Conservation (phyloP, 257 asterid species). For the Nicotiana otophora region DNA sequence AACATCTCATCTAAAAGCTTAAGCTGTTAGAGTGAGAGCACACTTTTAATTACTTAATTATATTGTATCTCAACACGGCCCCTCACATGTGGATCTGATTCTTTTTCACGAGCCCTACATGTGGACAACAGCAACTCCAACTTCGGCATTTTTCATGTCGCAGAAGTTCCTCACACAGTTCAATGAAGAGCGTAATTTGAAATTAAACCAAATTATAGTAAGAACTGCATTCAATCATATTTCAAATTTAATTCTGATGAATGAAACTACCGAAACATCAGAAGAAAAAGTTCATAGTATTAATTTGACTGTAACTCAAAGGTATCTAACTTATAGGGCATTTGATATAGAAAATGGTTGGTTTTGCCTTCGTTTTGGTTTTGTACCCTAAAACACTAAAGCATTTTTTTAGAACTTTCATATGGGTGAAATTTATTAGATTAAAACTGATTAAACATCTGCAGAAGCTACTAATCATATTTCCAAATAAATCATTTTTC, state of each 20-base stretch:
- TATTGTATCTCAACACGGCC: no score
- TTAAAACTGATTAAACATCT: not conserved
- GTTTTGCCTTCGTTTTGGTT: not conserved
- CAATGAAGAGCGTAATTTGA: no score
- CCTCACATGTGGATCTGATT: no score
- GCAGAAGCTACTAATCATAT: not conserved
- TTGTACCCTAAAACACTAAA: not conserved
- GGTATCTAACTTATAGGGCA: conserved; percentile 2
- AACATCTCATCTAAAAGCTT: no score
- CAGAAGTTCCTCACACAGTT: no score
- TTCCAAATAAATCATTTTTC: not conserved
- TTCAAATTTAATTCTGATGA: not conserved
- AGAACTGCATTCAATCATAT: no score
- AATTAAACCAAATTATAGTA: no score
- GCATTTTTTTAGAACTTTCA: not conserved
- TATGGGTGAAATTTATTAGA: not conserved
- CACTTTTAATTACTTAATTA: no score
- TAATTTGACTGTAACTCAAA: not conserved
- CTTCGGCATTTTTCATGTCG: no score
- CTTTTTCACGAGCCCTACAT: no score
- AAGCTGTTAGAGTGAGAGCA: no score
- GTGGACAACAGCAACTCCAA: no score
- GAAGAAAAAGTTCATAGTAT: not conserved
- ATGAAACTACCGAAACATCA: not conserved
- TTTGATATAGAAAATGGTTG: not conserved